Evolutionary conservation across 306 rosid genomes (phyloP).

Genomic region (Abrus precatorius): DNA sequence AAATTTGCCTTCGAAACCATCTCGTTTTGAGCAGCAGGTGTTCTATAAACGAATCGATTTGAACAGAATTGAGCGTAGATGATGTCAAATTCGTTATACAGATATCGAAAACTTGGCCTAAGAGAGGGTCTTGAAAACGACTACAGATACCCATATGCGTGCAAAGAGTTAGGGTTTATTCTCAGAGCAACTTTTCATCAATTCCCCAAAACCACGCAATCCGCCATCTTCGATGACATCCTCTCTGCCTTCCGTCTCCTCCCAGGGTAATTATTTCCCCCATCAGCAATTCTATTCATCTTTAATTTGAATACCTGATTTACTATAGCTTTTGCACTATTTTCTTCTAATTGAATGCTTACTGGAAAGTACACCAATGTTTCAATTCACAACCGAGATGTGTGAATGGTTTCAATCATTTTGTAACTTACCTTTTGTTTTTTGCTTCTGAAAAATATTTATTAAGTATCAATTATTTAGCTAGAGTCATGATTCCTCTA

Average conservation of each 20-base stretch:
- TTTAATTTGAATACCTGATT: background rate
- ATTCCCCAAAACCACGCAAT: slow-evolving; percentile 76
- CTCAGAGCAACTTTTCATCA: slow-evolving; percentile 63
- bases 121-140: slow-evolving; percentile 54
- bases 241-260: slow-evolving; percentile 86
- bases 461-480: background rate
- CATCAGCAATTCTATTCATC: background rate
- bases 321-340: background rate
- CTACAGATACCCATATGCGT: slow-evolving; percentile 71
- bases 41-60: too few relatives aligned
- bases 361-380: background rate
- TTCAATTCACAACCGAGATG: background rate
- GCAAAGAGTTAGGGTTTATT: slow-evolving; percentile 78
- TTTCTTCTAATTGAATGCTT: background rate
- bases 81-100: slow-evolving; percentile 62
- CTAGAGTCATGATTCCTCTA: background rate
- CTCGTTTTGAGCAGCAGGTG: too few relatives aligned
- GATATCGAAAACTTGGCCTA: slow-evolving; percentile 66
- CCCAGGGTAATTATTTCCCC: slow-evolving; percentile 58
- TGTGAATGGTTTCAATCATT: slow-evolving; percentile 5
- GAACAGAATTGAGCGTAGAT: background rate
- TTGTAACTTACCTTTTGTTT: background rate
- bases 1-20: too few relatives aligned
- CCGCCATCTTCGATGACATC: slow-evolving; percentile 69
- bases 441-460: background rate